Evolutionary conservation across 2,329 filamentous ascomycete genomes (phyloP).

Genomic region (Diplodia corticola): DNA sequence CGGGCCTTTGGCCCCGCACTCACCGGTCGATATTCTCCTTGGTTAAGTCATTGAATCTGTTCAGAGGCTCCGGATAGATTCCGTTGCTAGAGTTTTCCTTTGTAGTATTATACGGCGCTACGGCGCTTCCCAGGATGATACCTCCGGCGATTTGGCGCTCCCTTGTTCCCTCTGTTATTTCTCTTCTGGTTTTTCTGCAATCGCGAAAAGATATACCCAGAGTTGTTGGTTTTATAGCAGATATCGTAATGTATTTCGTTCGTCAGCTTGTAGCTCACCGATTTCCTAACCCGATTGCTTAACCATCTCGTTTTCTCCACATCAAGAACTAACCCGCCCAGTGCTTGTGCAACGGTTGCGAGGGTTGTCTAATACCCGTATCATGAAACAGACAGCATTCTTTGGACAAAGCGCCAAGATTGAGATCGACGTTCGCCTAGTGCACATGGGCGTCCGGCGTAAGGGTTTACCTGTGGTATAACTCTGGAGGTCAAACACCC

Average conservation of each 20-base stretch:
- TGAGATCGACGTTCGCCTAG: slow-evolving; percentile 9
- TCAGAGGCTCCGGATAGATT: slow-evolving; percentile 1
- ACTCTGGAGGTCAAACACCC: not conserved
- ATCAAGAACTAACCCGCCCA: not conserved
- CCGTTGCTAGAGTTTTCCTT: slow-evolving; percentile 10
- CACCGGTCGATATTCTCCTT: not conserved
- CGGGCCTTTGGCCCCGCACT: not conserved
- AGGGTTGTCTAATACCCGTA: not conserved
- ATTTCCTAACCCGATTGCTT: not conserved
- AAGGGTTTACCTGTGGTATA: not conserved
- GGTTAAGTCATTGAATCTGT: not conserved
- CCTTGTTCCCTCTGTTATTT: not conserved
- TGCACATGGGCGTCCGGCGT: slow-evolving; percentile 14
- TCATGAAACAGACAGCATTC: slow-evolving; percentile 3
- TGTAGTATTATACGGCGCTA: slow-evolving; percentile 9
- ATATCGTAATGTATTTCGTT: not conserved
- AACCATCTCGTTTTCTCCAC: not conserved
- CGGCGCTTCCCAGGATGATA: not conserved
- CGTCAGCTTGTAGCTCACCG: not conserved
- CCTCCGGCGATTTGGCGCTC: not conserved
- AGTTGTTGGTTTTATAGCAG: not conserved
- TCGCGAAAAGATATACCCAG: slow-evolving; percentile 9
- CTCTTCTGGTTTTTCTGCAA: not conserved
- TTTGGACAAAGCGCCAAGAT: slow-evolving; percentile 9
- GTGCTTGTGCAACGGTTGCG: not conserved